Conservation (phyloP, 108 stramenopile genomes). For the Discostella stelligeroides region DNA sequence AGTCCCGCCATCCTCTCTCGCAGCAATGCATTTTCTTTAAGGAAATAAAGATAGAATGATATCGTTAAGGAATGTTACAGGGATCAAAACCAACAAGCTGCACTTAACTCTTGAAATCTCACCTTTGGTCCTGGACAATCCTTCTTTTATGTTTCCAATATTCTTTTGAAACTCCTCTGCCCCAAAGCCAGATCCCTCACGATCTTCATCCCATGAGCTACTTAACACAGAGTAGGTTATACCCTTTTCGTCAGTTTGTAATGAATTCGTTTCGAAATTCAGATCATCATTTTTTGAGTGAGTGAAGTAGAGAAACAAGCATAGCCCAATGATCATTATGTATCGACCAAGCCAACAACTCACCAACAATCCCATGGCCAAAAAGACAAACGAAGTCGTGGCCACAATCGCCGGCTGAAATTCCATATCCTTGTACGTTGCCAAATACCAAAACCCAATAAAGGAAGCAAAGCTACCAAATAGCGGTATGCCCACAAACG, state of each 20-base stretch:
- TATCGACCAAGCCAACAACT: slow-evolving; percentile 41
- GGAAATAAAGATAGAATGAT: background rate
- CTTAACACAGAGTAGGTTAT: slow-evolving; percentile 85
- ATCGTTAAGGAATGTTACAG: background rate
- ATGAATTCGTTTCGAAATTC: no score
- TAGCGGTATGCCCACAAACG: slow-evolving; percentile 85
- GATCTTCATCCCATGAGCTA: slow-evolving; percentile 82
- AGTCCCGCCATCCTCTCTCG: slow-evolving; percentile 72
- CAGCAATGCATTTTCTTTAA: slow-evolving; percentile 68
- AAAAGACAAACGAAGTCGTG: slow-evolving; percentile 63
- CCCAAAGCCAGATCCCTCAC: slow-evolving; percentile 71
- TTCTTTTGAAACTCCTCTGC: slow-evolving; percentile 75
- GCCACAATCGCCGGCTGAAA: slow-evolving; percentile 83
- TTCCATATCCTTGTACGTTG: slow-evolving; percentile 71
- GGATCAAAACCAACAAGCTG: background rate
- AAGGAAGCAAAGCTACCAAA: slow-evolving; percentile 71
- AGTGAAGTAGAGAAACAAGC: slow-evolving; percentile 7
- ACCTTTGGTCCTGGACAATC: slow-evolving; percentile 56
- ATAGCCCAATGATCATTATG: no score
- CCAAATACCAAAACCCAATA: slow-evolving; percentile 85
- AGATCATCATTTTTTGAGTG: no score
- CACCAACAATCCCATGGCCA: slow-evolving; percentile 67
- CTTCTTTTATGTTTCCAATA: slow-evolving; percentile 69
- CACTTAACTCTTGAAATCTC: no score
- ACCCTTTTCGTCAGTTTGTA: slow-evolving; percentile 46